Conservation (phyloP, 2,329 filamentous ascomycete genomes). For the Hymenoscyphus linearis region DNA sequence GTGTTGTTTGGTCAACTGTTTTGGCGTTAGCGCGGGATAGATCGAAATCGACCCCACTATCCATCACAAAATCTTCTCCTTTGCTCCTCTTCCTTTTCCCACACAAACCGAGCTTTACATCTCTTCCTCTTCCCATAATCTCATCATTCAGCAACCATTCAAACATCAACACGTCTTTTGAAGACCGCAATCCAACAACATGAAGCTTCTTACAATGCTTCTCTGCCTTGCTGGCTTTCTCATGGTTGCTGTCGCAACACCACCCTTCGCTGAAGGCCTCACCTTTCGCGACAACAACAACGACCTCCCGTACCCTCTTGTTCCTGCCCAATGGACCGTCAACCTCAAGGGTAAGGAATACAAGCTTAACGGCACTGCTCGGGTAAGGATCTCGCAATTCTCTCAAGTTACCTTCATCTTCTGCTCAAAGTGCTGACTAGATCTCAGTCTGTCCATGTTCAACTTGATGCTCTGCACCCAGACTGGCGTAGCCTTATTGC, state of each 20-base stretch:
- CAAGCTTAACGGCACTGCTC: background rate
- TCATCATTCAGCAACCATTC: too few species aligned
- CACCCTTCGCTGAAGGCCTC: background rate
- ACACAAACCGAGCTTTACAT: too few species aligned
- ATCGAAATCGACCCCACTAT: too few species aligned
- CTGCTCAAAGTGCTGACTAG: background rate
- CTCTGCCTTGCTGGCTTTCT: background rate
- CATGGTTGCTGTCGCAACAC: background rate
- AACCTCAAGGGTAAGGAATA: background rate
- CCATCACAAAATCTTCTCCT: too few species aligned
- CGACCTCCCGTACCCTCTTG: background rate
- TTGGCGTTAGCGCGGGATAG: too few species aligned
- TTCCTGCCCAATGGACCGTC: background rate
- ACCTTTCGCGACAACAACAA: background rate
- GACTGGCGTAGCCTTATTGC: background rate
- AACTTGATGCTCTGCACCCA: background rate
- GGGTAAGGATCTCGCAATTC: background rate
- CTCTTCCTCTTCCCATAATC: too few species aligned
- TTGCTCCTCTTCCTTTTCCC: too few species aligned
- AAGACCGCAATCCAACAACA: background rate
- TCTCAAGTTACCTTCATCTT: background rate
- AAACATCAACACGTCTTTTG: too few species aligned
- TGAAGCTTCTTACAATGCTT: background rate
- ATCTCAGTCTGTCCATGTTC: background rate
- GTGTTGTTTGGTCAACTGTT: too few species aligned